phyloP scores from a whole-genome alignment of 1,284 basidiomycete species.

The Schizopora paradoxa region DNA sequence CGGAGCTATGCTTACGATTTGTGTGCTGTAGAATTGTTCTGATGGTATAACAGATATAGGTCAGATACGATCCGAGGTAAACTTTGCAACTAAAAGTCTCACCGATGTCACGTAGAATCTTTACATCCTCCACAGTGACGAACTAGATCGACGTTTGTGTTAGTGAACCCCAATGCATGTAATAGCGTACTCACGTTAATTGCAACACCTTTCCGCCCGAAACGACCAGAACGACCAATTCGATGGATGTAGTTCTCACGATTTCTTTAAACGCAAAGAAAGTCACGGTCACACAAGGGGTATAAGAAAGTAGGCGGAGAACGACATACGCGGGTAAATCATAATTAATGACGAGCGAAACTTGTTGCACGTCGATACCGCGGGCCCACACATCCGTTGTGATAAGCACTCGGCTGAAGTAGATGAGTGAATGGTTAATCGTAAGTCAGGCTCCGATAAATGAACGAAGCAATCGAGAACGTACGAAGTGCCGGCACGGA shows the following conservation, averaged over 20 bases:
- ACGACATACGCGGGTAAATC: constrained; percentile 83
- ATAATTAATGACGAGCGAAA: constrained; percentile 97
- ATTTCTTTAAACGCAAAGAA: constrained; percentile 47
- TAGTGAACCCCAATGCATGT: constrained; percentile 23
- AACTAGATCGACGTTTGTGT: constrained; percentile 48
- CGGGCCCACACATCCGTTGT: constrained; percentile 99
- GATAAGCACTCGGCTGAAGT: constrained; percentile 80
- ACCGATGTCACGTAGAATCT: constrained; percentile 89
- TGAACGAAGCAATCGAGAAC: constrained; percentile 28
- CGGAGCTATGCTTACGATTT: constrained; percentile 56
- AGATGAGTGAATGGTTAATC: constrained; percentile 15
- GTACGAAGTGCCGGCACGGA: constrained; percentile 89
- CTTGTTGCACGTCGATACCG: constrained; percentile 98
- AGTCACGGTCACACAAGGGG: too few relatives aligned
- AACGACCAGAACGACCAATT: constrained; percentile 93
- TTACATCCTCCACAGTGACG: constrained; percentile 86
- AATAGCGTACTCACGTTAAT: constrained; percentile 60
- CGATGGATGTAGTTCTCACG: constrained; percentile 99
- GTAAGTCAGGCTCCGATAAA: constrained; percentile 11
- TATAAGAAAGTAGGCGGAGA: constrained; percentile 1
- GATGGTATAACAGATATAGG: constrained; percentile 12
- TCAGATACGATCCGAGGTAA: constrained; percentile 16
- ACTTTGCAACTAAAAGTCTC: constrained; percentile 24
- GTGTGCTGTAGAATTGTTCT: constrained; percentile 87
- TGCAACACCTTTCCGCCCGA: constrained; percentile 91